Percentiles rank a stretch among this genome's conserved stretches.
These are phyloP conservation scores for Suillus plorans DNA, from an alignment of 768 basidiomycete species.

Conservation along the genomic window DNA sequence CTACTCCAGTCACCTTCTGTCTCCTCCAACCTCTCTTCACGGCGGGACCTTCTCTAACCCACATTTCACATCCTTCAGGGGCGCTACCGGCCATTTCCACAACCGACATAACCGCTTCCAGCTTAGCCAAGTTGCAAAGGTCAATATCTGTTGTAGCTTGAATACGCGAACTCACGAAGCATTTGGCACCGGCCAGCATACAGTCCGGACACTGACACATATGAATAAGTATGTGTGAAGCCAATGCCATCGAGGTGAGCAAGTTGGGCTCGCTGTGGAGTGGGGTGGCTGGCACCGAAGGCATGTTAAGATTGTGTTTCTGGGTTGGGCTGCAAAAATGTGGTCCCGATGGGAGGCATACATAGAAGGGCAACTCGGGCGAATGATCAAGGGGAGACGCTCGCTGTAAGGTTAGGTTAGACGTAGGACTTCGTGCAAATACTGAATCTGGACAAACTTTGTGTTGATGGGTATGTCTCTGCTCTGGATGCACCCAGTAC, in stretches of 20 bases:
- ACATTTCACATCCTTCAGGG: conserved; percentile 55
- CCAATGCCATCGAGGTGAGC: conserved; percentile 28
- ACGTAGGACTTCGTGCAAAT: no score
- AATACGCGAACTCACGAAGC: conserved; percentile 65
- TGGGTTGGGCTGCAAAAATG: conserved; percentile 15
- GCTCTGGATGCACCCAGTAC: conserved; percentile 12
- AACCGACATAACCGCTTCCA: conserved; percentile 41
- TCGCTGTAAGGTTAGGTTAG: conserved; percentile 39
- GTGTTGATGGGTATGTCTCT: conserved; percentile 10
- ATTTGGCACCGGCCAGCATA: conserved; percentile 46
- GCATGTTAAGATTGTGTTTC: conserved; percentile 23
- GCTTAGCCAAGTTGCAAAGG: conserved; percentile 49
- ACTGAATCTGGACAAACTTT: conserved; percentile 24
- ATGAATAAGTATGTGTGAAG: conserved; percentile 28
- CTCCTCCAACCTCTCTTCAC: conserved; percentile 30
- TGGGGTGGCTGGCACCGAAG: conserved; percentile 24
- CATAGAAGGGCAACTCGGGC: conserved; percentile 26
- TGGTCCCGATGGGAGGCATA: conserved; percentile 29
- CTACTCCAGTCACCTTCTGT: conserved; percentile 24
- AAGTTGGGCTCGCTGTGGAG: conserved; percentile 28
- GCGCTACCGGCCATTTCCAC: conserved; percentile 30
- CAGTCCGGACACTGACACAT: conserved; percentile 25
- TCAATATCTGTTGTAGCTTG: conserved; percentile 75
- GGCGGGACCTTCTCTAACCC: conserved; percentile 49
- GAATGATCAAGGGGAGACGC: conserved; percentile 47